Conservation (phyloP, 805 yeast genomes). For the Nematodospora valgi region DNA sequence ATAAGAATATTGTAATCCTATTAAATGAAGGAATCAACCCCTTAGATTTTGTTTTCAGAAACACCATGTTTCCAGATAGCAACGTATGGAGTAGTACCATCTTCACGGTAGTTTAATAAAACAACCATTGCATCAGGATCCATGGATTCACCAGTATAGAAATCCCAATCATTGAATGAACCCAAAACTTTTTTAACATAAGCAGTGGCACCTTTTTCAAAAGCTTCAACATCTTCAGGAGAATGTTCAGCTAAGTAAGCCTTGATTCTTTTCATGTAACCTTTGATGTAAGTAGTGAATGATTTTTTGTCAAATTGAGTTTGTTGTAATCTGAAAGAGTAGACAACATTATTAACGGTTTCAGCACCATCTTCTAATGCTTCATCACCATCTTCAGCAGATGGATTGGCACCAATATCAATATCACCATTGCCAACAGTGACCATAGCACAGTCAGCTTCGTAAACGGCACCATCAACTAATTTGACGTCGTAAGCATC, state of each 20-base stretch:
- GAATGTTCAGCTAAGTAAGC: slow-evolving; percentile 80
- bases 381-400: slow-evolving; percentile 92
- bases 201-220: slow-evolving; percentile 96
- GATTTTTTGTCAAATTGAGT: slow-evolving; percentile 98
- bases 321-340: slow-evolving; percentile 97
- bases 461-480: slow-evolving; percentile 91
- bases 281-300: slow-evolving; percentile 93
- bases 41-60: slow-evolving; percentile 82
- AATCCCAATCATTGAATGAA: slow-evolving; percentile 98
- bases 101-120: slow-evolving; percentile 99
- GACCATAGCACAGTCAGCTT: slow-evolving; percentile 94
- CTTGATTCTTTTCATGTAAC: slow-evolving; percentile 97
- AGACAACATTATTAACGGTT: slow-evolving; percentile 96
- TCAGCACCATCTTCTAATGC: slow-evolving; percentile 80
- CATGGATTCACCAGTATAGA: slow-evolving; percentile 99
- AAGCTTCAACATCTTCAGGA: slow-evolving; percentile 83
- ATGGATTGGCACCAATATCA: slow-evolving; percentile 99
- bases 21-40: not conserved
- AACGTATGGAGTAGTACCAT: slow-evolving; percentile 96
- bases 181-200: slow-evolving; percentile 95
- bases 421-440: slow-evolving; percentile 87
- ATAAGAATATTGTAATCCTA: not conserved
- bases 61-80: slow-evolving; percentile 99
- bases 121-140: slow-evolving; percentile 99
- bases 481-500: slow-evolving; percentile 90